phyloP scores from a whole-genome alignment of 768 basidiomycete species.

The Tricholoma sp. region DNA sequence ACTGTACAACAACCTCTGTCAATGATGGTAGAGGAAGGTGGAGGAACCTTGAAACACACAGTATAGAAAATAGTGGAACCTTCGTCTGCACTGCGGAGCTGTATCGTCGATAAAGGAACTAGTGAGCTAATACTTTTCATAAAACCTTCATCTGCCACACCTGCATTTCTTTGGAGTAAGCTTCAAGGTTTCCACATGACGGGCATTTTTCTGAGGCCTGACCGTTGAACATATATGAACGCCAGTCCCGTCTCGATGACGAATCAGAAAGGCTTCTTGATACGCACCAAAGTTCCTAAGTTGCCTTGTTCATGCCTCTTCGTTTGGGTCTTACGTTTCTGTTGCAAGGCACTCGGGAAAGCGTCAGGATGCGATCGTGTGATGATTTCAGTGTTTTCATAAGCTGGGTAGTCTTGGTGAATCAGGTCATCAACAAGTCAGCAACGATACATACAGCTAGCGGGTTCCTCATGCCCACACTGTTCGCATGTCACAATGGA shows the following conservation, averaged over 20 bases:
- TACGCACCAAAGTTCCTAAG: constrained; percentile 47
- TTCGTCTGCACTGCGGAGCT: constrained; percentile 91
- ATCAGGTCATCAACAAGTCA: no score
- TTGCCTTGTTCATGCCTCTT: constrained; percentile 70
- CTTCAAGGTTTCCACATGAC: constrained; percentile 76
- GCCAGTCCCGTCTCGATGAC: background rate
- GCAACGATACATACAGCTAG: constrained; percentile 64
- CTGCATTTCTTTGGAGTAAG: constrained; percentile 88
- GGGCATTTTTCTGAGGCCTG: constrained; percentile 91
- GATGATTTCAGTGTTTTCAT: constrained; percentile 85
- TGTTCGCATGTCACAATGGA: constrained; percentile 80
- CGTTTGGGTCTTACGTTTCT: constrained; percentile 87
- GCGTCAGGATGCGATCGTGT: constrained; percentile 93
- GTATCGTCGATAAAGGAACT: constrained; percentile 2
- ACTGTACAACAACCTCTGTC: constrained; percentile 39
- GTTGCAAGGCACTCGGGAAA: constrained; percentile 83
- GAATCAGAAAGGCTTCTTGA: background rate
- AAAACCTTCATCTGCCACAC: constrained; percentile 32
- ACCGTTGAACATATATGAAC: no score
- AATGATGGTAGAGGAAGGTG: background rate
- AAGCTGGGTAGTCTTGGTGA: constrained; percentile 46
- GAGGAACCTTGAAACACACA: constrained; percentile 40
- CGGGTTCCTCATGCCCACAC: constrained; percentile 82
- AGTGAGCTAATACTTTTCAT: background rate
- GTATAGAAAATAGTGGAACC: constrained; percentile 93